Percentiles rank a stretch among this genome's conserved stretches.
phyloP scores from a whole-genome alignment of 1,284 basidiomycete species.

The Heimioporus retisporus region DNA sequence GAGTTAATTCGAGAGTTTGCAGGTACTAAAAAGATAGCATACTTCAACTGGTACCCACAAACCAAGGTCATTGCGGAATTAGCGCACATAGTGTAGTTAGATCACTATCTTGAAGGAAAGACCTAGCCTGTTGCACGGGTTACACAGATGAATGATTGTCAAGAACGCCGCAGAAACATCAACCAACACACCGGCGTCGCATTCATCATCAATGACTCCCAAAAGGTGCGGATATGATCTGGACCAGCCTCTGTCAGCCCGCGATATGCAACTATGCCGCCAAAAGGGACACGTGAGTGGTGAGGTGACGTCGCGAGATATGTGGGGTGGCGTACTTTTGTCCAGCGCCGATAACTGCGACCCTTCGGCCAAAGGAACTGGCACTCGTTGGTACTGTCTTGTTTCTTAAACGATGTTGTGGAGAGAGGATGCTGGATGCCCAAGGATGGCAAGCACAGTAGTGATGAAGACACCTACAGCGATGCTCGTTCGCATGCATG shows the following conservation, averaged over 20 bases:
- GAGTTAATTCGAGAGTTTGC: too few species aligned
- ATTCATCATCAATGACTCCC: too few species aligned
- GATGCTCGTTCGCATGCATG: too few species aligned
- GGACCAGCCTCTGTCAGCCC: not conserved
- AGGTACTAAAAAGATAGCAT: too few species aligned
- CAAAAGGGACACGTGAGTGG: not conserved
- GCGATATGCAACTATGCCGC: too few species aligned
- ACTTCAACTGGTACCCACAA: too few species aligned
- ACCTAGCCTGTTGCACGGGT: too few species aligned
- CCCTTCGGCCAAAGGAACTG: slow-evolving; percentile 26
- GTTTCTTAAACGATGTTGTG: not conserved
- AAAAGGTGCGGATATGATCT: not conserved
- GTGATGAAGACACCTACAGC: not conserved
- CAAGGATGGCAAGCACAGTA: slow-evolving; percentile 9
- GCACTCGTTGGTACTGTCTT: not conserved
- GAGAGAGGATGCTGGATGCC: slow-evolving; percentile 16
- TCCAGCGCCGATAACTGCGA: slow-evolving; percentile 30
- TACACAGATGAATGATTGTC: too few species aligned
- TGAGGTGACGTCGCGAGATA: not conserved
- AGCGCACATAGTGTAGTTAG: too few species aligned
- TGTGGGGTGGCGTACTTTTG: slow-evolving; percentile 15
- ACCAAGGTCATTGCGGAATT: too few species aligned
- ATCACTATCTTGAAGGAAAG: too few species aligned
- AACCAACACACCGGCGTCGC: slow-evolving; percentile 24
- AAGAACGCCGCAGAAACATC: too few species aligned